Evolutionary conservation across 2,329 filamentous ascomycete genomes (phyloP), one percentile per base, ranked within the genome.

Genomic region (Trichoderma guizhouense): DNA sequence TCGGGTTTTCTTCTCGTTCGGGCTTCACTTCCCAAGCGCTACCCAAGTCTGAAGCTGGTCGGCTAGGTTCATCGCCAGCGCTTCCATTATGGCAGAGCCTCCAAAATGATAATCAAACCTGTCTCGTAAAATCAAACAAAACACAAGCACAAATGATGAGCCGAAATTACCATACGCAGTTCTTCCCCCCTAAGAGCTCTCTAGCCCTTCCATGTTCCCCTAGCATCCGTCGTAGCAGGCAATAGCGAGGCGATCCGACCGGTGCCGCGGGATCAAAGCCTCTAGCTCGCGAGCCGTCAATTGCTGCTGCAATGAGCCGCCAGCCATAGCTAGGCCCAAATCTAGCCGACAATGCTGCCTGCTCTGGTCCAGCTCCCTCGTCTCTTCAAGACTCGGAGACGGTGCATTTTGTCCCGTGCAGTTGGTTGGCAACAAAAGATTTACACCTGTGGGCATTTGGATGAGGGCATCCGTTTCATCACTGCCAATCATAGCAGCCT

Each of bases 181-280:
- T 30, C 21, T 18, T 9, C 24, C 26, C 24, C 64, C 51, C 11
- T 51, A 28, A 58, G 9, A 15, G 57, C 67, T 26, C 26, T 9
- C 39, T 61, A 62, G 53, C 53, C 39, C 21, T 53, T 24, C 8
- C 21, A 39, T 36, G 9, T 6, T 34, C n/a, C 21, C 57, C 7
- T 30, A 53, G 57, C 57, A 62, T 26, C 39, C 67, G 21, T 34
- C 26, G 67, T 34, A 62, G 39, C 57, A 69, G 36, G 30, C 39
- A 69, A 47, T 34, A 32, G 67, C 67, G 67, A 69, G 67, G 39
- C 67, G 67, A 69, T 34, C 67, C 67, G 67, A 53, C 28, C 28
- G 67, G 57, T 69, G 67, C 67, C 67, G 67, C 67, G 67, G 67
- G 67, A 69, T 53, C 67, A 69, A 61, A 62, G 57, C 30, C 67